Percentiles rank a stretch among this genome's conserved stretches.
phyloP scores from a whole-genome alignment of 2,329 filamentous ascomycete species.

The Stachybotrys echinatus region DNA sequence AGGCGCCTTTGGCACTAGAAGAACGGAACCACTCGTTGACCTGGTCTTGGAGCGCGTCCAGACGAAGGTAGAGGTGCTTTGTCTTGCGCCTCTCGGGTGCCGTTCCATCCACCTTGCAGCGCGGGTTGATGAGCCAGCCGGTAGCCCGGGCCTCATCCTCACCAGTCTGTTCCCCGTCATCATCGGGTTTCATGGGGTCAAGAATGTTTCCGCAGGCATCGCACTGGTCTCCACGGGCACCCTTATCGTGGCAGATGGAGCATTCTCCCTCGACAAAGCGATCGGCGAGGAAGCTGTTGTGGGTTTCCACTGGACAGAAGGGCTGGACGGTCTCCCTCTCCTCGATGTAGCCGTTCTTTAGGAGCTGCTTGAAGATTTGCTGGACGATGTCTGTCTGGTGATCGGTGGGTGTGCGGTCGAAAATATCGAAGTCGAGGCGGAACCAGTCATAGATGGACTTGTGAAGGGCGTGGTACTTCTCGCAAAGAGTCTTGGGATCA shows the following conservation, averaged over 20 bases:
- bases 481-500: slow-evolving; percentile 78
- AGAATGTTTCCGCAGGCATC: slow-evolving; percentile 69
- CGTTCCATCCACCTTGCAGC: slow-evolving; percentile 85
- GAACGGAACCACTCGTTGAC: slow-evolving; percentile 74
- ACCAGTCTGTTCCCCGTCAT: slow-evolving; percentile 24
- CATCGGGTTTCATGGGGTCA: slow-evolving; percentile 58
- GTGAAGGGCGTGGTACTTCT: slow-evolving; percentile 89
- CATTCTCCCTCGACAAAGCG: slow-evolving; percentile 80
- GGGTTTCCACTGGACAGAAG: slow-evolving; percentile 67
- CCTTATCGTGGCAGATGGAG: slow-evolving; percentile 65
- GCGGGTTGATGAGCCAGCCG: slow-evolving; percentile 67
- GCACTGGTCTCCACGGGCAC: slow-evolving; percentile 69
- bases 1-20: slow-evolving; percentile 67
- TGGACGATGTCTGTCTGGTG: slow-evolving; percentile 92
- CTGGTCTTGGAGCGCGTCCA: slow-evolving; percentile 75
- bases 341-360: slow-evolving; percentile 82
- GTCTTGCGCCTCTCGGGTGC: slow-evolving; percentile 76
- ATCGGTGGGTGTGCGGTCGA: slow-evolving; percentile 83
- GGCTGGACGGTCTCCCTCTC: slow-evolving; percentile 85
- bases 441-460: slow-evolving; percentile 95
- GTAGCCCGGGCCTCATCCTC: slow-evolving; percentile 30
- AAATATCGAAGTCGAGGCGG: slow-evolving; percentile 89
- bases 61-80: slow-evolving; percentile 83
- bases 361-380: slow-evolving; percentile 80
- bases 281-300: slow-evolving; percentile 75